Conservation (phyloP, 371 early-diverging fungal genomes). For the Mucor indicus region DNA sequence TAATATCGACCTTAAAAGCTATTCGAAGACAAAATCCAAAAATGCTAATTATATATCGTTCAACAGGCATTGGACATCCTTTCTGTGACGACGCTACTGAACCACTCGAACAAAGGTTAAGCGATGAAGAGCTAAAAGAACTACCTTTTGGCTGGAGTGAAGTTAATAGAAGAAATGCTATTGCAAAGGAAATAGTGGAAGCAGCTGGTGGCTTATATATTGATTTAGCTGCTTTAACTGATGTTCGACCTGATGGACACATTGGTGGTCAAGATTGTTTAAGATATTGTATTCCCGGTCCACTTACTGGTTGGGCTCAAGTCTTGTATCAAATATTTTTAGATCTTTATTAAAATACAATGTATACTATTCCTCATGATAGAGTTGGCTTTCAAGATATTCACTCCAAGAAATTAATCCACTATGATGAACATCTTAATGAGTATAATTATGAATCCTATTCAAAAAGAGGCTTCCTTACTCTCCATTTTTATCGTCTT, state of each 20-base stretch:
- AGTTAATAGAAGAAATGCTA: conserved; percentile 47
- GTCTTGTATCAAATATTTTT: conserved; percentile 50
- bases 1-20: conserved; percentile 37
- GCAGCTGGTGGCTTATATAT: conserved; percentile 58
- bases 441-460: too few species aligned
- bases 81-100: conserved; percentile 38
- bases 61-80: conserved; percentile 51
- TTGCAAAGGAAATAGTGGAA: conserved; percentile 54
- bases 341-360: too few species aligned
- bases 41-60: conserved; percentile 48
- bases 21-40: conserved; percentile 37
- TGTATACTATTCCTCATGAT: too few species aligned
- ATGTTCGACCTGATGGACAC: conserved; percentile 57
- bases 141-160: conserved; percentile 58
- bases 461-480: too few species aligned
- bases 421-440: too few species aligned
- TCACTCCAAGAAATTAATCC: too few species aligned
- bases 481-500: conserved; percentile 64
- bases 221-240: conserved; percentile 52
- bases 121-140: conserved; percentile 27
- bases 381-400: too few species aligned
- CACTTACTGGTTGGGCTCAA: conserved; percentile 53
- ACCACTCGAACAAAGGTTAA: conserved; percentile 29
- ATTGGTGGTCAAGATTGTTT: conserved; percentile 61
- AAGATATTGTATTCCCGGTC: conserved; percentile 66